These are phyloP conservation scores for Neoboletus subvelutipes DNA, from an alignment of 768 basidiomycete genomes.

Conservation along the genomic window DNA sequence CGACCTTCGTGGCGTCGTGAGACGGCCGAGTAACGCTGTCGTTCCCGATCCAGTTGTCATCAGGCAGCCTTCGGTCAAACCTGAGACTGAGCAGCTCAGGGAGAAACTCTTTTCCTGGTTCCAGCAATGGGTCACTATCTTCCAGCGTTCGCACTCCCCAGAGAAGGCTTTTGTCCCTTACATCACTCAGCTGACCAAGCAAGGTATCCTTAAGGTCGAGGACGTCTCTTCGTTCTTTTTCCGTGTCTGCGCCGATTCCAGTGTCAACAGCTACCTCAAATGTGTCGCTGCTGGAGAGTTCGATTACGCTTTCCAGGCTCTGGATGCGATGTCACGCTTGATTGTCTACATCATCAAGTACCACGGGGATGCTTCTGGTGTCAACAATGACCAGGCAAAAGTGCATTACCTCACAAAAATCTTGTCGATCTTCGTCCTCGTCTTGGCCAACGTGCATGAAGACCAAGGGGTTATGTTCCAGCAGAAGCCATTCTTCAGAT, in stretches of 20 bases:
- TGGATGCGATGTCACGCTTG: conserved; percentile 93
- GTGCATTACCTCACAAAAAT: conserved; percentile 97
- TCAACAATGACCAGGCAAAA: conserved; percentile 93
- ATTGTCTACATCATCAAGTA: conserved; percentile 99
- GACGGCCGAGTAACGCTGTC: conserved; percentile 43
- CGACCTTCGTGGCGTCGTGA: conserved; percentile 71
- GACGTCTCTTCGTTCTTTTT: conserved; percentile 98
- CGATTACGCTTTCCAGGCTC: conserved; percentile 81
- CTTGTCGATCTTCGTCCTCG: conserved; percentile 93
- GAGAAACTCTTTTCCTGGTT: conserved; percentile 79
- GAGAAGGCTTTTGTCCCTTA: conserved; percentile 96
- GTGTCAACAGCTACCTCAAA: conserved; percentile 85
- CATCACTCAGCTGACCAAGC: conserved; percentile 95
- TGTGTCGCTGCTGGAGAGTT: conserved; percentile 70
- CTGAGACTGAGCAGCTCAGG: conserved; percentile 72
- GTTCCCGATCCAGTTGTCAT: conserved; percentile 36
- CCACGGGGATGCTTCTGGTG: conserved; percentile 91
- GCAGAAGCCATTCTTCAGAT: conserved; percentile 97
- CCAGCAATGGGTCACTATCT: conserved; percentile 95
- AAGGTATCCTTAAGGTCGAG: conserved; percentile 94
- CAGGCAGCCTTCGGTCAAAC: conserved; percentile 54
- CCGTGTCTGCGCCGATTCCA: conserved; percentile 94
- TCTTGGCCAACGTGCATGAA: conserved; percentile 92
- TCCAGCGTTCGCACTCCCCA: conserved; percentile 84
- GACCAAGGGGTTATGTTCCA: conserved; percentile 90